A percentile compares a stretch with the other conserved stretches of the same genome.
Conservation (phyloP, 352 stramenopile species). For the Halophytophthora batemanensis region DNA sequence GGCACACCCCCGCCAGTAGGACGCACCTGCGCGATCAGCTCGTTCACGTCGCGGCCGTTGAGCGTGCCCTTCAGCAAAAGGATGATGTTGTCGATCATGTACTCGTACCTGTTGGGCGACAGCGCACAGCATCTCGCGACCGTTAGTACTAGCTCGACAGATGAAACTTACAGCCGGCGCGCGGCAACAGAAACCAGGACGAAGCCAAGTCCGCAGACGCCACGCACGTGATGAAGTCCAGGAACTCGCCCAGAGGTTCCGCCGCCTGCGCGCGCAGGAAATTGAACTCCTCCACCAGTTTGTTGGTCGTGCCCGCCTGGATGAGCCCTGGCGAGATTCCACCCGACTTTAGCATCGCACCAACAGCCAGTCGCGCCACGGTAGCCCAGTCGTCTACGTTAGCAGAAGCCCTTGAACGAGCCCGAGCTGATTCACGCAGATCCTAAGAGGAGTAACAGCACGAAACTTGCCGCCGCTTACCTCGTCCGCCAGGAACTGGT, state of each 20-base stretch:
- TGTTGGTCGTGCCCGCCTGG: slow-evolving; percentile 85
- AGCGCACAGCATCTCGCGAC: not conserved
- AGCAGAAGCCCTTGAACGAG: not conserved
- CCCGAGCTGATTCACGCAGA: slow-evolving; percentile 14
- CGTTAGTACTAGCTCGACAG: no score
- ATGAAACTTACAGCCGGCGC: no score
- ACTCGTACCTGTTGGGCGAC: slow-evolving; percentile 85
- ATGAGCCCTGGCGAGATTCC: slow-evolving; percentile 73
- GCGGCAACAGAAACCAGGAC: no score
- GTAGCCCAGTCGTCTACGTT: not conserved
- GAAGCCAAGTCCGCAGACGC: no score
- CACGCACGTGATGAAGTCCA: slow-evolving; percentile 98
- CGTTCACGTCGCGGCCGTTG: slow-evolving; percentile 95
- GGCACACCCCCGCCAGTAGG: not conserved
- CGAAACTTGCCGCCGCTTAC: slow-evolving; percentile 17
- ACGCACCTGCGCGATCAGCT: slow-evolving; percentile 92
- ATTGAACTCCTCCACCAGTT: slow-evolving; percentile 94
- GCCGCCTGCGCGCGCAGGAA: slow-evolving; percentile 96
- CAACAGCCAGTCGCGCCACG: slow-evolving; percentile 20
- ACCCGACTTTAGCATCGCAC: slow-evolving; percentile 54
- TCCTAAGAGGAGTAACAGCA: not conserved
- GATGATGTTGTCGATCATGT: slow-evolving; percentile 99
- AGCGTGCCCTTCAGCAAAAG: slow-evolving; percentile 98
- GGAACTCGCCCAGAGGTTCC: slow-evolving; percentile 95
- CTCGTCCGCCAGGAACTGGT: slow-evolving; percentile 94